Evolutionary conservation across 768 basidiomycete genomes (phyloP).

Genomic region (Tylopilus sp.): DNA sequence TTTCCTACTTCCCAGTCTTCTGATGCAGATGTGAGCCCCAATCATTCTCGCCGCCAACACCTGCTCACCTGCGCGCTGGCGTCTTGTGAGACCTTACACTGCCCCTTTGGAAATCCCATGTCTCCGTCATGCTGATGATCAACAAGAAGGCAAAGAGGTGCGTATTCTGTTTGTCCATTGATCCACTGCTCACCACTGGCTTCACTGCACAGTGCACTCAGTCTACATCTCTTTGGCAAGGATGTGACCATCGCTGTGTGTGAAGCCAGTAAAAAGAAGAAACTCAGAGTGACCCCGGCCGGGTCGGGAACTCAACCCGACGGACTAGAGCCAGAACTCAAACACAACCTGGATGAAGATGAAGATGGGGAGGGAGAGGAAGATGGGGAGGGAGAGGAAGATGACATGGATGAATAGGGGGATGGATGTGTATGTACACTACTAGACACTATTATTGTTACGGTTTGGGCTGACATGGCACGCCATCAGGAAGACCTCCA

Average conservation of each 20-base stretch:
- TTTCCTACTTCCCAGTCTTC: slow-evolving; percentile 55
- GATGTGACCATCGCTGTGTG: slow-evolving; percentile 62
- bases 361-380: no score
- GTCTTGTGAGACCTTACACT: slow-evolving; percentile 77
- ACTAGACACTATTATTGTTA: no score
- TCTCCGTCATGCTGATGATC: slow-evolving; percentile 86
- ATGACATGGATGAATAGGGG: slow-evolving; percentile 4
- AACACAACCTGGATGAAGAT: no score
- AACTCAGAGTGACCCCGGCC: not conserved
- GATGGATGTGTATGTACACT: slow-evolving; percentile 7
- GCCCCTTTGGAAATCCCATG: slow-evolving; percentile 94
- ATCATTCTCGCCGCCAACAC: not conserved
- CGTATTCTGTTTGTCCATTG: no score
- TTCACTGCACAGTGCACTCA: slow-evolving; percentile 64
- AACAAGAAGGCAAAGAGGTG: slow-evolving; percentile 97
- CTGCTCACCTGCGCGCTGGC: slow-evolving; percentile 32
- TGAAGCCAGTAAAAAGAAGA: slow-evolving; percentile 32
- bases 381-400: slow-evolving; percentile 2
- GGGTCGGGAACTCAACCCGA: not conserved
- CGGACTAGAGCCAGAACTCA: slow-evolving; percentile 4
- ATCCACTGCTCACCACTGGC: not conserved
- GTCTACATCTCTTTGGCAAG: slow-evolving; percentile 76
- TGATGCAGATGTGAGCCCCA: slow-evolving; percentile 57
- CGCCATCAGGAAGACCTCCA: no score
- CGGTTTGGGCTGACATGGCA: no score